Conservation (phyloP, 176 grass and related monocot genomes). For the Ananas comosus region DNA sequence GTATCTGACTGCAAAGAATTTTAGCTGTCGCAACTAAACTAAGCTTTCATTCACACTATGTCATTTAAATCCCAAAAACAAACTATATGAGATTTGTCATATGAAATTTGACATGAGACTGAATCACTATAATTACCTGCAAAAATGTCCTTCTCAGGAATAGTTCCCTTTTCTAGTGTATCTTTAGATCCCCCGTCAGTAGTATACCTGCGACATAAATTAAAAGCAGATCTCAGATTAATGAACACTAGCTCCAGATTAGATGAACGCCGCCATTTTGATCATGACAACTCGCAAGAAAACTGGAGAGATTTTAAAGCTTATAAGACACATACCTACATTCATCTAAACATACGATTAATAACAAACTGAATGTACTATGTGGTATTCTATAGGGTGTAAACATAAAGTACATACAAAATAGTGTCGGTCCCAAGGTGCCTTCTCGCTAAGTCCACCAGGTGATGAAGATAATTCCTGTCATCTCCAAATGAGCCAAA, state of each 20-base stretch:
- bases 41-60: no score
- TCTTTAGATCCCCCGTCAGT: constrained; percentile 62
- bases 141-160: constrained; percentile 67
- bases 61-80: background rate
- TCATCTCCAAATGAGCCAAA: constrained; percentile 92
- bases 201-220: constrained; percentile 69
- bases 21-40: no score
- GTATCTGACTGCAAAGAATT: no score
- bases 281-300: no score
- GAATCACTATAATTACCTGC: constrained; percentile 41
- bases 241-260: background rate
- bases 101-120: background rate
- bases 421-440: constrained; percentile 65
- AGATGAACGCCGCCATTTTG: background rate
- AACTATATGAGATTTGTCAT: background rate
- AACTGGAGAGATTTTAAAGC: no score
- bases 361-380: no score
- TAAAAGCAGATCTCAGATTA: background rate
- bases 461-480: constrained; percentile 72
- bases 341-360: no score
- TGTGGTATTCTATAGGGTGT: no score
- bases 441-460: constrained; percentile 63
- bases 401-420: constrained; percentile 37
- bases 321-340: no score
- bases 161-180: constrained; percentile 64